Conservation (phyloP, 352 stramenopile genomes). For the Phytophthora melonis region DNA sequence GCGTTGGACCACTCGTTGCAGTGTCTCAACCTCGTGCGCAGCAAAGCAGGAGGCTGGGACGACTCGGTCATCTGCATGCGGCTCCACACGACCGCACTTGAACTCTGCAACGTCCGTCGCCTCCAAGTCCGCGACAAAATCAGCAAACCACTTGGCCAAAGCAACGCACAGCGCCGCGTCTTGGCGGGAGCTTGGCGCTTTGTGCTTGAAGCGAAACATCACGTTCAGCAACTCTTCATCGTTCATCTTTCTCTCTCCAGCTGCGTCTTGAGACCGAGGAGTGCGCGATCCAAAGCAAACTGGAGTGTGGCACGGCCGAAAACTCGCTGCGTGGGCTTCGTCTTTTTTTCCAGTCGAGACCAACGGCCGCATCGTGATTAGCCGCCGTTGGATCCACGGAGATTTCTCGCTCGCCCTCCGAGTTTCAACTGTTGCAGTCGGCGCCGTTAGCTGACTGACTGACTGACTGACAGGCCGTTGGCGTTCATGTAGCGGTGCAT, state of each 20-base stretch:
- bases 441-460: not conserved
- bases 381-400: not conserved
- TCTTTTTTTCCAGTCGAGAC: too few species aligned
- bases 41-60: conserved; percentile 38
- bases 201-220: conserved; percentile 61
- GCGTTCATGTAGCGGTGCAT: too few species aligned
- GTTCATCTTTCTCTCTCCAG: not conserved
- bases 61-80: conserved; percentile 31
- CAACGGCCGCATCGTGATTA: not conserved
- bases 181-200: conserved; percentile 45
- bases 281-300: not conserved
- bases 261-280: not conserved
- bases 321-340: not conserved
- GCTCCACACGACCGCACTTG: conserved; percentile 26
- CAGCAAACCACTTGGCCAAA: conserved; percentile 29
- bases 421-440: not conserved
- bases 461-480: not conserved
- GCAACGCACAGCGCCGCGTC: conserved; percentile 29
- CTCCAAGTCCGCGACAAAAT: conserved; percentile 29
- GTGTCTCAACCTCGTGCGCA: conserved; percentile 31
- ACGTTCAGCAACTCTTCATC: conserved; percentile 36
- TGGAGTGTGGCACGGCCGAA: not conserved
- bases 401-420: not conserved
- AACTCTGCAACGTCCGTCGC: conserved; percentile 11
- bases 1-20: conserved; percentile 25